Conservation (phyloP, 2,329 filamentous ascomycete genomes). For the Diaporthe aspalathi region DNA sequence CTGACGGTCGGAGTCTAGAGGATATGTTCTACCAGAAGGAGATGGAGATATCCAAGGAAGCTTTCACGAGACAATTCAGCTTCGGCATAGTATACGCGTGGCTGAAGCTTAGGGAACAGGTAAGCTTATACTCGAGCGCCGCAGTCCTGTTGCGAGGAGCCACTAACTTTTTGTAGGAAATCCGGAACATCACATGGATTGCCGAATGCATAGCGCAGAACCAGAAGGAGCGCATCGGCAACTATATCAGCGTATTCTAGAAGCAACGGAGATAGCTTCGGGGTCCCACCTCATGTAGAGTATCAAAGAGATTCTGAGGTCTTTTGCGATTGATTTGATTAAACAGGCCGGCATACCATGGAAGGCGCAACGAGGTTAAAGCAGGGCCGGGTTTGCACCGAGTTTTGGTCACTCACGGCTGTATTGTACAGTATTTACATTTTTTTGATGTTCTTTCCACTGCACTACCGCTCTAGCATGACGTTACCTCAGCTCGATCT, state of each 20-base stretch:
- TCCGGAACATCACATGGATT: slow-evolving; percentile 99
- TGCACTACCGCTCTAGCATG: slow-evolving; percentile 42
- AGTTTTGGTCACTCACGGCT: slow-evolving; percentile 39
- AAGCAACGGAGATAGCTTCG: slow-evolving; percentile 40
- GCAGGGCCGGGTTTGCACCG: slow-evolving; percentile 36
- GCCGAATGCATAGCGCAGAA: slow-evolving; percentile 99
- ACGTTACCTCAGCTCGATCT: slow-evolving; percentile 73
- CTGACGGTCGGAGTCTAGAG: slow-evolving; percentile 90
- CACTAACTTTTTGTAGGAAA: slow-evolving; percentile 76
- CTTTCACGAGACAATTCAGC: slow-evolving; percentile 96
- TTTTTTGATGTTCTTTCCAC: slow-evolving; percentile 49
- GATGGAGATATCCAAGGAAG: slow-evolving; percentile 96
- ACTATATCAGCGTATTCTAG: slow-evolving; percentile 98
- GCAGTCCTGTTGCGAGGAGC: slow-evolving; percentile 36
- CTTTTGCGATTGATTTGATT: slow-evolving; percentile 35
- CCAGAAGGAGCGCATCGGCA: slow-evolving; percentile 98
- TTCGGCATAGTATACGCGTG: slow-evolving; percentile 96
- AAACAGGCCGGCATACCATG: slow-evolving; percentile 45
- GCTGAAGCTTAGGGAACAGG: slow-evolving; percentile 98
- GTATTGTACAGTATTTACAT: slow-evolving; percentile 63
- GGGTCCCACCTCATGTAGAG: slow-evolving; percentile 30
- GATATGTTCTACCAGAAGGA: slow-evolving; percentile 99
- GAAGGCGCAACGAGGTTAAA: slow-evolving; percentile 40
- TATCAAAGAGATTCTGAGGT: slow-evolving; percentile 30
- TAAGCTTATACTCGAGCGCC: slow-evolving; percentile 56